Base-by-base conservation (phyloP, 2,329 filamentous ascomycete genomes). In the Teratosphaeria epicoccoides region DNA sequence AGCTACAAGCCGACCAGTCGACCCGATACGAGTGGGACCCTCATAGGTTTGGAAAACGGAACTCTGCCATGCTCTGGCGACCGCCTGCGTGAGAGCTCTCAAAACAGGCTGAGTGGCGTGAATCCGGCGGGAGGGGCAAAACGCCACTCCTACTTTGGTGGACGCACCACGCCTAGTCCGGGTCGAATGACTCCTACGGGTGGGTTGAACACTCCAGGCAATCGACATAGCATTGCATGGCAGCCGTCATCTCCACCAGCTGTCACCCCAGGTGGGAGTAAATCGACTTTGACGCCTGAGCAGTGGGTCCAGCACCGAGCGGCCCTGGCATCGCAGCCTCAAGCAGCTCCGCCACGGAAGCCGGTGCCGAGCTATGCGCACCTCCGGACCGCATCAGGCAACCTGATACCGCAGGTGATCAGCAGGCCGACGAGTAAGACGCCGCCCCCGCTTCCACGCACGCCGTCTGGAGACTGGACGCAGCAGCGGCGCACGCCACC, bases 251-350 rank as follows among this genome's bases (percentile, higher is more conserved):
- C 74, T 2, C 70, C 76, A 29, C 69, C 73, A 29, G 71, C 73
- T 11, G 74, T 73, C 9, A 73, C 73, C 17, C 62, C 62, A 22
- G 70, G 73, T 24, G 67, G 73, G 12, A 75, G 76, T 73, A 12
- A 75, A n/a, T 75, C 71, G 43, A 71, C 70, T 7, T 64, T 95
- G 11, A 86, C 84, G 4, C 77, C 88, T 0, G 88, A 95, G 66
- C 82, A 94, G 60, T 95, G 85, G 70, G 88, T 95, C 5, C 82
- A 88, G 61, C 84, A 91, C 59, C 82, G 88, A 55, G 84, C 83
- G 22, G 74, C 80, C 11, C 68, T 72, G 43, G 72, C 73, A 3
- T 73, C 76, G 17, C 73, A 76, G 9, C 71, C 76, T 46, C 75
- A 76, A 5, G 77, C 82, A 14, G 62, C 78, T 40, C 60, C 62